Base-by-base conservation (phyloP, 805 yeast species). In the Kazachstania taianensis region DNA sequence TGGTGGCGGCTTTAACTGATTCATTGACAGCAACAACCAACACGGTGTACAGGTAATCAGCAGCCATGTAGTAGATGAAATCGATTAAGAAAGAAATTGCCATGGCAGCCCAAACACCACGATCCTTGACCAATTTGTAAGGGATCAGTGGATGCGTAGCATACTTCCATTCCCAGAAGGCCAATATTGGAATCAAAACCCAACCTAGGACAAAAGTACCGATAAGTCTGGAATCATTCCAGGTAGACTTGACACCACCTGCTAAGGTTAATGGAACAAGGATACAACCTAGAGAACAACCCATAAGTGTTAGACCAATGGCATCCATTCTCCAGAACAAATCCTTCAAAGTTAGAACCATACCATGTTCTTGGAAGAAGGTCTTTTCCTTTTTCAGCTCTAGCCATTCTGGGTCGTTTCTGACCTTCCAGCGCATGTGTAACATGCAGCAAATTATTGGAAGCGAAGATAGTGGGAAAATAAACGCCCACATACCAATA, bases 401-500 rank as follows among this genome's bases (percentile, higher is more conserved):
- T 18, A 53, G 49, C 69, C 76, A 67, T 40, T 74, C 77, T n/a
- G 64, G 66, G 13, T 72, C 68, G 38, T 62, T 69, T 12, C 66
- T 48, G 10, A 83, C 86, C 38, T 57, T 51, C 44, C 57, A 59
- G 44, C 68, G 55, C 81, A 78, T 75, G 54, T 77, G 78, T 3
- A 66, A 13, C 48, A 75, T 60, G 48, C 78, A 68, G 5, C 45
- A 42, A 6, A 78, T 44, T 35, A 81, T 55, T 15, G 87, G 89
- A n/a, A 81, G 35, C 44, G 78, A 63, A 5, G 75, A 52, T 26
- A 78, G 60, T 24, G 87, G 87, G 66, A 75, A 72, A 43, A 81
- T 78, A 46, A 78, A 75, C 2, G 86, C 85, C 81, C 81, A 81
- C 72, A 81, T 79, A 27, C 79, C 86, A 46, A 79, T 73, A 49